Evolutionary conservation across 176 grass and related monocot genomes (phyloP).

Genomic region (Hordeum marinum): DNA sequence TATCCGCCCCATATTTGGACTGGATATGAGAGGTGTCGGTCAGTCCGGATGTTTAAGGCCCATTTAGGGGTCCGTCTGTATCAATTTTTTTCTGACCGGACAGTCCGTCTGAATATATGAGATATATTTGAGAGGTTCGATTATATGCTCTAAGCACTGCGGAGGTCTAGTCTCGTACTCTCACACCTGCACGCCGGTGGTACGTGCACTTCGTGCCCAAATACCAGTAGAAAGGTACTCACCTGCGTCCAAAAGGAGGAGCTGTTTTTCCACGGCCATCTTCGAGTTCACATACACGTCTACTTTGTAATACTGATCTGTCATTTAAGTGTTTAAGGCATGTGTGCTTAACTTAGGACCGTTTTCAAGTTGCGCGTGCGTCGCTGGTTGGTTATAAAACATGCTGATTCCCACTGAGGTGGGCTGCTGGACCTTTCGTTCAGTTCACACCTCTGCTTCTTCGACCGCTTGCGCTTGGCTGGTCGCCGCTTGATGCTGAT

Average conservation of each 20-base stretch:
- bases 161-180: not conserved
- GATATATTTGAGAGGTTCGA: too few species aligned
- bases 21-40: too few species aligned
- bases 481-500: too few species aligned
- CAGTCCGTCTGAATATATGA: too few species aligned
- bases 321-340: slow-evolving; percentile 4
- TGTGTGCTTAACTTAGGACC: not conserved
- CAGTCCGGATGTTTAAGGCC: too few species aligned
- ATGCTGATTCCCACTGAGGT: not conserved
- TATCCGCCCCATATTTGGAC: too few species aligned
- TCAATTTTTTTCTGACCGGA: too few species aligned
- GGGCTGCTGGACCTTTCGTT: not conserved
- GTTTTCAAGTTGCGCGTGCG: not conserved
- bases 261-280: not conserved
- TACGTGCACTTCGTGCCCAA: not conserved
- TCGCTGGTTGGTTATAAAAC: not conserved
- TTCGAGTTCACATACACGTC: not conserved
- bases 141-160: too few species aligned
- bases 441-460: not conserved
- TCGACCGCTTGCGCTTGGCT: not conserved
- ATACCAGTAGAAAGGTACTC: too few species aligned
- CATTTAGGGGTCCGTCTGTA: too few species aligned
- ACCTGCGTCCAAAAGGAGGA: not conserved
- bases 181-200: not conserved
- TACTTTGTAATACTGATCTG: not conserved